Conservation (phyloP, 2,329 filamentous ascomycete species). For the Ophiosphaerella korrae region DNA sequence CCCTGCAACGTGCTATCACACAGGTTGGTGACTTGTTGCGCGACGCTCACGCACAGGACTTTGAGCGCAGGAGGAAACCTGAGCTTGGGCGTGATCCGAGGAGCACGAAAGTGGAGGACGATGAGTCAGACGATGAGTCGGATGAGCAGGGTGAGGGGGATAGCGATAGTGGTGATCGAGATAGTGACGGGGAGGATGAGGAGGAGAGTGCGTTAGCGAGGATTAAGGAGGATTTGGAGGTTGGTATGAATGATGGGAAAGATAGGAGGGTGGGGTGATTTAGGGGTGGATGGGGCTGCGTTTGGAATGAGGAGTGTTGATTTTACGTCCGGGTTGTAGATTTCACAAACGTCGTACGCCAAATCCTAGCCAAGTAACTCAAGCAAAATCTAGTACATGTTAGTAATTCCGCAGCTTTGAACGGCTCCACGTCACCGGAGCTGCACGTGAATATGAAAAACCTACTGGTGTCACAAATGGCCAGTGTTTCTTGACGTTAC, state of each 20-base stretch:
- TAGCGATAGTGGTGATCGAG: slow-evolving; percentile 29
- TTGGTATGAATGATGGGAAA: slow-evolving; percentile 10
- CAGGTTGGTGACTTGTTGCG: slow-evolving; percentile 73
- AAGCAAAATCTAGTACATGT: too few relatives aligned
- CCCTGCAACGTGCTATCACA: slow-evolving; percentile 51
- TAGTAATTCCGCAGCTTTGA: too few relatives aligned
- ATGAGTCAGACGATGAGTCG: slow-evolving; percentile 23
- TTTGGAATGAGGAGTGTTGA: too few relatives aligned
- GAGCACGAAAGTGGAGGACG: slow-evolving; percentile 40
- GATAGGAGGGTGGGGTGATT: too few relatives aligned
- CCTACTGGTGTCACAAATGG: too few relatives aligned
- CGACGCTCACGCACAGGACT: slow-evolving; percentile 87
- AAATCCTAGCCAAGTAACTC: too few relatives aligned
- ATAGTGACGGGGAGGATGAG: slow-evolving; percentile 9
- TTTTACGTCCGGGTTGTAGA: too few relatives aligned
- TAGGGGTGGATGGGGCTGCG: too few relatives aligned
- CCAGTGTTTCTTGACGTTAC: too few relatives aligned
- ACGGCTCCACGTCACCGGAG: too few relatives aligned
- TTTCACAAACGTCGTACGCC: too few relatives aligned
- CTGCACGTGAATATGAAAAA: too few relatives aligned
- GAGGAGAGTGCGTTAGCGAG: slow-evolving; percentile 17
- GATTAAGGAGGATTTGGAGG: slow-evolving; percentile 17
- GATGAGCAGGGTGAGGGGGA: slow-evolving; percentile 37
- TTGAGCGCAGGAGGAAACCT: slow-evolving; percentile 74
- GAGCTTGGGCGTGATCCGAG: slow-evolving; percentile 44